A percentile compares a stretch with the other conserved stretches of the same genome.
Evolutionary conservation across 805 yeast genomes (phyloP).

Genomic region (Candida cerambycidarum): DNA sequence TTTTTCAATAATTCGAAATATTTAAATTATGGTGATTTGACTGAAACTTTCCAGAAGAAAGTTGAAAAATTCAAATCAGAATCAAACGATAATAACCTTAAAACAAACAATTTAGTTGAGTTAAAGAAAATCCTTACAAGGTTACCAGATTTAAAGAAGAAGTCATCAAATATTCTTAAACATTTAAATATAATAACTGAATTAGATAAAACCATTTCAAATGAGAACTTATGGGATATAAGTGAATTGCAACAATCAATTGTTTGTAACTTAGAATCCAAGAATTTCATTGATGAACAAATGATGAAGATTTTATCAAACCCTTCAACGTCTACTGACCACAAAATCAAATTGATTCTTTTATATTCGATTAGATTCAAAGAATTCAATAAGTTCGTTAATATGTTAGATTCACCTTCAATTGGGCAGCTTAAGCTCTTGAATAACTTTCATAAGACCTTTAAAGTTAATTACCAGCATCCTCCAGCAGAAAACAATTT

Average conservation of each 20-base stretch:
- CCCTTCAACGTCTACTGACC: slow-evolving; percentile 43
- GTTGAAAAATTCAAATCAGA: slow-evolving; percentile 79
- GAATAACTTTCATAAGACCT: slow-evolving; percentile 27
- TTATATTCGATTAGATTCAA: slow-evolving; percentile 67
- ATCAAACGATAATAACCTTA: slow-evolving; percentile 76
- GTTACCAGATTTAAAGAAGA: slow-evolving; percentile 88
- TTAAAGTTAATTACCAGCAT: slow-evolving; percentile 28
- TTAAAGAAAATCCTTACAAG: slow-evolving; percentile 89
- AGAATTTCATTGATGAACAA: slow-evolving; percentile 45
- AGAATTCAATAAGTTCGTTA: slow-evolving; percentile 21
- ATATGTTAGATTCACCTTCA: slow-evolving; percentile 35
- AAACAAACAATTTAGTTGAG: slow-evolving; percentile 69
- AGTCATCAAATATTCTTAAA: slow-evolving; percentile 85
- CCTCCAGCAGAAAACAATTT: slow-evolving; percentile 26
- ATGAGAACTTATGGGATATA: slow-evolving; percentile 70
- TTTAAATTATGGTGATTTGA: slow-evolving; percentile 90
- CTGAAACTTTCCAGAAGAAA: slow-evolving; percentile 80
- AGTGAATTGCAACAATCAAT: slow-evolving; percentile 89
- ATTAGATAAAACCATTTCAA: slow-evolving; percentile 70
- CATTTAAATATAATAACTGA: slow-evolving; percentile 91
- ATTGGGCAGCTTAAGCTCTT: slow-evolving; percentile 31
- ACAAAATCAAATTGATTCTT: slow-evolving; percentile 71
- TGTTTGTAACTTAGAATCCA: slow-evolving; percentile 50
- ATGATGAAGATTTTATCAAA: slow-evolving; percentile 53
- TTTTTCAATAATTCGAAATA: slow-evolving; percentile 82